Conservation (phyloP, 2,329 filamentous ascomycete species). For the Triangularia verruculosa region DNA sequence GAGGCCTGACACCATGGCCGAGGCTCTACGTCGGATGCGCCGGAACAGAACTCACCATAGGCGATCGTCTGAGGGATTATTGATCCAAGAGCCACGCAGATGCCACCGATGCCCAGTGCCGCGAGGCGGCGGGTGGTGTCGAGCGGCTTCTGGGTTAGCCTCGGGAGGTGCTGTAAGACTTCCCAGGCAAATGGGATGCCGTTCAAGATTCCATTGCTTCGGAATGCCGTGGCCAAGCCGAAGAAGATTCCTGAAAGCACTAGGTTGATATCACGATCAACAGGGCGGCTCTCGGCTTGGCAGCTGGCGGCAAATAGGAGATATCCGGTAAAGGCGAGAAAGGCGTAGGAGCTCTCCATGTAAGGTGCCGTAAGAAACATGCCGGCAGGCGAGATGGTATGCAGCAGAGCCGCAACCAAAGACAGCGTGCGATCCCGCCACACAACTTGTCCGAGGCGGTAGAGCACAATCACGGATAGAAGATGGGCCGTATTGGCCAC, state of each 20-base stretch:
- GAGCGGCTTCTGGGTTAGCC: slow-evolving; percentile 38
- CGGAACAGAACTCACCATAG: slow-evolving; percentile 65
- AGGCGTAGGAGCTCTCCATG: slow-evolving; percentile 74
- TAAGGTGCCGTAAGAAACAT: slow-evolving; percentile 88
- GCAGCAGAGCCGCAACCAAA: slow-evolving; percentile 67
- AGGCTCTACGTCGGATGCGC: slow-evolving; percentile 13
- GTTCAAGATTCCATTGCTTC: slow-evolving; percentile 83
- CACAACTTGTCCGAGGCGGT: slow-evolving; percentile 60
- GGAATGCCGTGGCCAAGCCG: slow-evolving; percentile 67
- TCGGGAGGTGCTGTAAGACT: slow-evolving; percentile 41
- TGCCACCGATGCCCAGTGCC: slow-evolving; percentile 63
- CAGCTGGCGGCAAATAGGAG: slow-evolving; percentile 61
- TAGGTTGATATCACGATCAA: slow-evolving; percentile 48
- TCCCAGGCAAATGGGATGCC: slow-evolving; percentile 73
- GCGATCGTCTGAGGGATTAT: slow-evolving; percentile 71
- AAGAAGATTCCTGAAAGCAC: slow-evolving; percentile 66
- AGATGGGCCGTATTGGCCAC: slow-evolving; percentile 75
- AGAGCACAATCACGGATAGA: slow-evolving; percentile 69
- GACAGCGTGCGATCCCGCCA: slow-evolving; percentile 54
- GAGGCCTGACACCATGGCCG: slow-evolving; percentile 65
- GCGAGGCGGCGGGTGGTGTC: slow-evolving; percentile 50
- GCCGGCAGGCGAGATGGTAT: slow-evolving; percentile 83
- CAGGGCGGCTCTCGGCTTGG: slow-evolving; percentile 33
- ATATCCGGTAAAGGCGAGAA: slow-evolving; percentile 72
- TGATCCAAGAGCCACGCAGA: slow-evolving; percentile 64